Conservation (phyloP, 2,329 filamentous ascomycete genomes). For the Annulohypoxylon truncatum region DNA sequence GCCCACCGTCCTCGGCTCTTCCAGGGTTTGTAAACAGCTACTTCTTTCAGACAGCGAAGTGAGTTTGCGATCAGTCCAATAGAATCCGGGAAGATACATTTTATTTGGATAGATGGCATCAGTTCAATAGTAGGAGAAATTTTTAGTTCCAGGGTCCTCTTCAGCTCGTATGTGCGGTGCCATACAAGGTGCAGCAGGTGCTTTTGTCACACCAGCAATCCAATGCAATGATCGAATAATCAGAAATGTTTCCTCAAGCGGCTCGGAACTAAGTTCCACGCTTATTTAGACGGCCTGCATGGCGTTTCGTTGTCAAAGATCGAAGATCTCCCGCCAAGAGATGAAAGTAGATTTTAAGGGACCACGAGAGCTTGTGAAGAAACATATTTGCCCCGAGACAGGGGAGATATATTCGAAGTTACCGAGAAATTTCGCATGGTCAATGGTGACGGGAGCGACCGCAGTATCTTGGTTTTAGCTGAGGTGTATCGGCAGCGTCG, state of each 20-base stretch:
- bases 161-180: not conserved
- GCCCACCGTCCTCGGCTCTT: constrained; percentile 10
- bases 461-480: not conserved
- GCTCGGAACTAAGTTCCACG: not conserved
- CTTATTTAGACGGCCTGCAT: not conserved
- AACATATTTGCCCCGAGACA: not conserved
- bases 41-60: not conserved
- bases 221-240: constrained; percentile 8
- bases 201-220: not conserved
- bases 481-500: not conserved
- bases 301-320: not conserved
- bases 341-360: not conserved
- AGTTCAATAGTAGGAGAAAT: not conserved
- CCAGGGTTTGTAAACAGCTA: not conserved
- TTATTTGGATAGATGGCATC: not conserved
- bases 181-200: not conserved
- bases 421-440: not conserved
- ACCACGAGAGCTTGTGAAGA: not conserved
- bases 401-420: not conserved
- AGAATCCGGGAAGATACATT: not conserved
- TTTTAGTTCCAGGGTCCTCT: not conserved
- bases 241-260: not conserved
- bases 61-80: not conserved
- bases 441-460: not conserved
- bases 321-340: not conserved